phyloP scores from a whole-genome alignment of 768 basidiomycete species.

The Amanita rimosa region DNA sequence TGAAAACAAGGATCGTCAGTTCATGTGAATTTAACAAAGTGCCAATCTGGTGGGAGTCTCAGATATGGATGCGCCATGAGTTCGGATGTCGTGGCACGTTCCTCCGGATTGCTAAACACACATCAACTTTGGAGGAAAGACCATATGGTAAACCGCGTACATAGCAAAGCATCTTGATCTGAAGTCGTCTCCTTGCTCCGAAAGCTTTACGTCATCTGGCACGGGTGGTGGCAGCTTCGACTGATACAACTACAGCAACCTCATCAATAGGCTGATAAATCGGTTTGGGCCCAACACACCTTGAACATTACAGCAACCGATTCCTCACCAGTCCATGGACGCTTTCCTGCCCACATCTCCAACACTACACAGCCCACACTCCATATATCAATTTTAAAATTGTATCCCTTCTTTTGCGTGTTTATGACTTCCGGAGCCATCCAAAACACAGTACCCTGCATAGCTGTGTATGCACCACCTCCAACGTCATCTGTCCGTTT shows the following conservation, averaged over 20 bases:
- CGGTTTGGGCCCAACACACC: constrained; percentile 30
- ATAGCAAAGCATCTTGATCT: constrained; percentile 82
- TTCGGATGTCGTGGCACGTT: constrained; percentile 71
- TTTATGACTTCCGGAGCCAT: constrained; percentile 97
- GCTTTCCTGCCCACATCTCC: constrained; percentile 97
- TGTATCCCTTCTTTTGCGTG: constrained; percentile 82
- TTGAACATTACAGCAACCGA: constrained; percentile 91
- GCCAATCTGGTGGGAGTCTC: constrained; percentile 59
- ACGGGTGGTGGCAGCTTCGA: constrained; percentile 82
- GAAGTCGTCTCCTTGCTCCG: constrained; percentile 75
- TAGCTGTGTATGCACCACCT: constrained; percentile 77
- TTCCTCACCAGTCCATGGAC: constrained; percentile 91
- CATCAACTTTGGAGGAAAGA: constrained; percentile 4
- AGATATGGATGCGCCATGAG: constrained; percentile 76
- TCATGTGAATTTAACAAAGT: constrained; percentile 56
- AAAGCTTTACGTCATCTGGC: constrained; percentile 70
- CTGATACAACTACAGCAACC: constrained; percentile 56
- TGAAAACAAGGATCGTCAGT: constrained; percentile 13
- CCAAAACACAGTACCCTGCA: constrained; percentile 99
- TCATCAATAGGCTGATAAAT: neutral
- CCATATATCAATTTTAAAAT: constrained; percentile 98
- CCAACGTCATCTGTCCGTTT: constrained; percentile 85
- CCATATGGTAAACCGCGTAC: constrained; percentile 29
- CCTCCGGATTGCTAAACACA: constrained; percentile 58
- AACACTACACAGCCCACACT: constrained; percentile 96